Base-by-base conservation (phyloP, 257 asterid species). In the Gardenia jasminoides region DNA sequence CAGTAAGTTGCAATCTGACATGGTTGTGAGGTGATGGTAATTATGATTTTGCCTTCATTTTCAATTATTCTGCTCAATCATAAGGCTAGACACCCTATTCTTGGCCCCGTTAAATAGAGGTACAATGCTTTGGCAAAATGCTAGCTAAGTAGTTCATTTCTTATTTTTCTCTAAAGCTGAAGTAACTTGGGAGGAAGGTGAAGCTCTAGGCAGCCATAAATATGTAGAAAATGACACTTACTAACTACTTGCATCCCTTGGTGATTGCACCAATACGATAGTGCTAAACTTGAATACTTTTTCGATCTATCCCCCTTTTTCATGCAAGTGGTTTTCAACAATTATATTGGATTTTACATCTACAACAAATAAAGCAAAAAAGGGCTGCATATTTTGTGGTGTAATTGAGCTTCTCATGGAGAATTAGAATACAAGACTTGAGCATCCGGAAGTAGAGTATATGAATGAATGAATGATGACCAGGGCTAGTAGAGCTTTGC, bases 261-360 rank as follows among this genome's bases (percentile, higher is more conserved):
- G 10, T 15, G 9, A 7, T 67, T 43, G 31, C 28, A 72, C 33
- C 31, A 16, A 16, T 2, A 28, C 0, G 7, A 28, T 50, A 50
- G 17, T 1, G 22, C 58, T 50, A 13, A 50, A 50, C 58, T 50
- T 50, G 61, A 54, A 12, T 54, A 54, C 6, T 17, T 19, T 54
- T 54, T 54, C 19, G 30, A n/a, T n/a, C n/a, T n/a, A n/a, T n/a
- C n/a, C n/a, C n/a, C 22, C 22, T 44, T 28, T 70, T 26, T 81
- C 75, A 67, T 74, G 86, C 81, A 33, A 61, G 86, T 85, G 82
- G 26, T 79, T 78, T 82, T 80, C 89, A 67, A 61, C 67, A 76
- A 67, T 36, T 36, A 36, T 36, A 36, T 36, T 36, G 39, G 3
- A 36, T 36, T 36, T 4, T 36, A 36, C 39, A 4, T 36, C 41